Evolutionary conservation across 331 rosid species (phyloP), one percentile per base, ranked within the genome.

Genomic region (Pyrus hybrid): DNA sequence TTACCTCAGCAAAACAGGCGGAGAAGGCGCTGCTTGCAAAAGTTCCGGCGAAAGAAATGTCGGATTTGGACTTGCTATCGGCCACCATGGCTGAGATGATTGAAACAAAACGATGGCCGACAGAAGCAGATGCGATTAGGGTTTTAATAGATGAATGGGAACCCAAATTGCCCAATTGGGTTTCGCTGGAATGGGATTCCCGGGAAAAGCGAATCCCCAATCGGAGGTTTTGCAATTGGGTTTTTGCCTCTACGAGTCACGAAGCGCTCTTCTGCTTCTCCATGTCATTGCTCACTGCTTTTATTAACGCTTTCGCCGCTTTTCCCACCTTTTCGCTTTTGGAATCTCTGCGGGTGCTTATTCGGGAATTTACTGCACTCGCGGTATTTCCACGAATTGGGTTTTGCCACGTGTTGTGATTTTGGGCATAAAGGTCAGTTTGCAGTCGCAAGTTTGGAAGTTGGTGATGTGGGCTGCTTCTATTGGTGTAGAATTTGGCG

Each of bases 1-100:
- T 23, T 30, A 91, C 97, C 93, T 91, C 97, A 1, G 93, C 97
- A 47, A 86, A 76, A 77, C 90, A 87, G 68, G 97, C 94, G 35
- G 97, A 84, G 74, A 91, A 91, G 77, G 94, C 94, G 74, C 97
- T 87, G 72, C 90, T 78, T 65, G 87, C 90, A 67, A 83, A 91
- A 33, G 75, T 84, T 69, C 91, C 91, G 26, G 88, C 92, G 33
- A 91, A 84, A 5, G 97, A 91, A 76, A 91, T 84, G 71, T 89
- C 89, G 72, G 94, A 84, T 61, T 87, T 91, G 71, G 85, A 51
- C 61, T 77, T 85, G 76, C 79, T 78, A 86, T 81, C 90, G 13
- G 75, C 92, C 76, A 91, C 94, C 94, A 91, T 89, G 51, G 80
- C 79, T 78, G 75, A 73, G 63, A 70, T 45, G 73, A 30, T 47